These are phyloP conservation scores for Ogataea sp. DNA, from an alignment of 805 yeast species.

Conservation along the genomic window DNA sequence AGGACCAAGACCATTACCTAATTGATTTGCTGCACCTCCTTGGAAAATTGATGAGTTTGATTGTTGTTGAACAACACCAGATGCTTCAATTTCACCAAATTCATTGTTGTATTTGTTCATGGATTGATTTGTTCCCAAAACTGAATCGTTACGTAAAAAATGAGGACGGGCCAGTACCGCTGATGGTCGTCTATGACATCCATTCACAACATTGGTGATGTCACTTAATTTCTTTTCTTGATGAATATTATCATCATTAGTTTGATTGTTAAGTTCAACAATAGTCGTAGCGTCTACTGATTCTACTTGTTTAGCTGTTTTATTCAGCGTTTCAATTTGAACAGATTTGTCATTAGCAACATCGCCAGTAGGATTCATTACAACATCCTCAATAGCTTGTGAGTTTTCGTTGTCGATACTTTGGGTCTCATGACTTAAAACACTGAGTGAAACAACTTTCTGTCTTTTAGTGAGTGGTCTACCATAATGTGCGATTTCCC, in stretches of 20 bases:
- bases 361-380: too few relatives aligned
- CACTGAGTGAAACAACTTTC: background rate
- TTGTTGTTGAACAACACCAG: slow-evolving; percentile 39
- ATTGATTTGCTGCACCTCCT: slow-evolving; percentile 6
- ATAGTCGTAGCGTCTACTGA: too few relatives aligned
- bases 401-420: too few relatives aligned
- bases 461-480: background rate
- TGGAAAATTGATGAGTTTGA: slow-evolving; percentile 22
- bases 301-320: too few relatives aligned
- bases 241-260: background rate
- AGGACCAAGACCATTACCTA: slow-evolving; percentile 55
- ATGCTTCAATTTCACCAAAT: slow-evolving; percentile 52
- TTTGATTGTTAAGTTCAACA: background rate
- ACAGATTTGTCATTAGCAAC: background rate
- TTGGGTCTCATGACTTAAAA: background rate
- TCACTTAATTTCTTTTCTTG: background rate
- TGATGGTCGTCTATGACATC: background rate
- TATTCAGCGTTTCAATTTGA: background rate
- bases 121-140: slow-evolving; percentile 7
- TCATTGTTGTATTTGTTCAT: slow-evolving; percentile 22
- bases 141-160: slow-evolving; percentile 16
- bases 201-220: background rate
- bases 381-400: too few relatives aligned
- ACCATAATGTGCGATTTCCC: slow-evolving; percentile 9
- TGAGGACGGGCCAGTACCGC: slow-evolving; percentile 15